Percentiles rank a stretch among this genome's conserved stretches.
Evolutionary conservation across 225 moss, liverwort and hornwort genomes (phyloP).

Genomic region (Pseudisothecium myosuroides): DNA sequence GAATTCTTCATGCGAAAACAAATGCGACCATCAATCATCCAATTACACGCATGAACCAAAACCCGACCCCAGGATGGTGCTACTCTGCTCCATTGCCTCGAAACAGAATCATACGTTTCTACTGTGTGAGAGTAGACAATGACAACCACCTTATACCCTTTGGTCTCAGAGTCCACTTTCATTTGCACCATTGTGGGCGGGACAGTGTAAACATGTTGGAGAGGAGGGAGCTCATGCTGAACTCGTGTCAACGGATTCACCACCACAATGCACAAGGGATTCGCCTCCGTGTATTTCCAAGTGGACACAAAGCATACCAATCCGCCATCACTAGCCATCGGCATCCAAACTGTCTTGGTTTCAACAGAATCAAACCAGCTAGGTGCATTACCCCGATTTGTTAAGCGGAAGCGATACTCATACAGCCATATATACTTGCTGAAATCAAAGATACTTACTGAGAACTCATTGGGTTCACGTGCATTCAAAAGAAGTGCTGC

Average conservation of each 20-base stretch:
- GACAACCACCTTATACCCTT: neutral
- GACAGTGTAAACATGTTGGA: neutral
- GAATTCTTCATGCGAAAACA: fast-evolving
- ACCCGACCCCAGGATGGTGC: neutral
- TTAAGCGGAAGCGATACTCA: neutral
- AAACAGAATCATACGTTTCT: neutral
- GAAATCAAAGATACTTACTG: neutral
- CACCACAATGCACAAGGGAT: neutral
- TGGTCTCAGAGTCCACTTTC: neutral
- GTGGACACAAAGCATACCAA: neutral
- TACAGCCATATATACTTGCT: neutral
- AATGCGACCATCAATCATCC: fast-evolving
- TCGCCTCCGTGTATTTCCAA: neutral
- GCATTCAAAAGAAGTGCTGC: neutral
- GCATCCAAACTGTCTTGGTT: neutral
- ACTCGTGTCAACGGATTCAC: neutral
- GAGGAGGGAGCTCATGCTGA: neutral
- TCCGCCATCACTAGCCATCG: neutral
- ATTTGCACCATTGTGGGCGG: neutral
- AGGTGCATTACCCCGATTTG: no score
- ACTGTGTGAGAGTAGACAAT: neutral
- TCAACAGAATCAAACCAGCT: no score
- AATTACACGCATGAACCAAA: neutral
- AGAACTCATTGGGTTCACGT: neutral
- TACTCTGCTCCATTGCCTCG: neutral